Conservation (phyloP, 1,284 basidiomycete genomes). For the Cutaneotrichosporon daszewskae region DNA sequence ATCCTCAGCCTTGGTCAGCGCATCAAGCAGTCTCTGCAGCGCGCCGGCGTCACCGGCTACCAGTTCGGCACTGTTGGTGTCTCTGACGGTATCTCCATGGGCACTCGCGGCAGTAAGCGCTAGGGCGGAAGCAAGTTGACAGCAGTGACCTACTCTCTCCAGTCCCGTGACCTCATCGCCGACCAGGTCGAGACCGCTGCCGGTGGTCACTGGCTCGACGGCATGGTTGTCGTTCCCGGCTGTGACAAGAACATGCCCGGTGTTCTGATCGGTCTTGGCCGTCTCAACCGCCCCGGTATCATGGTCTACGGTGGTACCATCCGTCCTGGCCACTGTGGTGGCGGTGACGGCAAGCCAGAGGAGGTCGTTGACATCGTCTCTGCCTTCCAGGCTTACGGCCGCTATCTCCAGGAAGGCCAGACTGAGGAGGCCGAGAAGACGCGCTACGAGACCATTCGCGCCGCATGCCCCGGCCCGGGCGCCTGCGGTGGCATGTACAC, state of each 20-base stretch:
- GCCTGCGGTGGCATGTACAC: conserved; percentile 93
- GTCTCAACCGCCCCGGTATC: conserved; percentile 86
- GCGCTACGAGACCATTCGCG: conserved; percentile 75
- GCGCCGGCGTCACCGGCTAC: conserved; percentile 79
- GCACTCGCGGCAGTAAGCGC: conserved; percentile 63
- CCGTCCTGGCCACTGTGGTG: conserved; percentile 75
- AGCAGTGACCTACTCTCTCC: conserved; percentile 83
- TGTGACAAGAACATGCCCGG: conserved; percentile 99
- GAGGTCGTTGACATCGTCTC: conserved; percentile 81
- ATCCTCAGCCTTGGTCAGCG: conserved; percentile 80
- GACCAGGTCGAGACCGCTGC: conserved; percentile 93
- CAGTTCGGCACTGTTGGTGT: conserved; percentile 97
- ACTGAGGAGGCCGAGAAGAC: conserved; percentile 73
- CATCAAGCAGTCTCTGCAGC: conserved; percentile 71
- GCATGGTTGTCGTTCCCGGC: conserved; percentile 91
- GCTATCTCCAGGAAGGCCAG: conserved; percentile 81
- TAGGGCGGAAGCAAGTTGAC: not conserved
- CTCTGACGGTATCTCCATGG: conserved; percentile 97
- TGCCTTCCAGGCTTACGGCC: conserved; percentile 91
- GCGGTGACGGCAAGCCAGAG: conserved; percentile 38
- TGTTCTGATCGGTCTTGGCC: conserved; percentile 83
- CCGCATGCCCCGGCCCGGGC: conserved; percentile 91
- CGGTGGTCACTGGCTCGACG: conserved; percentile 98
- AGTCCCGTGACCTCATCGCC: conserved; percentile 93
- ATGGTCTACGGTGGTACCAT: conserved; percentile 98